Base-by-base conservation (phyloP, 108 stramenopile genomes). In the Cyclotella kingstonii region DNA sequence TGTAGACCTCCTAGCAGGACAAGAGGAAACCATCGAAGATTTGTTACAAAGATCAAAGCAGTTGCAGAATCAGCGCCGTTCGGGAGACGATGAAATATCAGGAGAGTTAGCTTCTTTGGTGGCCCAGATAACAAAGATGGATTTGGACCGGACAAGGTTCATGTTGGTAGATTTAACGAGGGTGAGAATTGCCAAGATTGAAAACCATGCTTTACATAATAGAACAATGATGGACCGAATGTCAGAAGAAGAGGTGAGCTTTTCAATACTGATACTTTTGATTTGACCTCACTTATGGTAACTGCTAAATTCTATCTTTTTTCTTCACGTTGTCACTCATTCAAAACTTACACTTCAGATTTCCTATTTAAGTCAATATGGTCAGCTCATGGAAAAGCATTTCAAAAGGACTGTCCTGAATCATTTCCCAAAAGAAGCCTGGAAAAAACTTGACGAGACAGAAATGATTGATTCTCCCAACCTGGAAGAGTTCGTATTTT, bases 401-500 rank as follows among this genome's bases (percentile, higher is more conserved):
- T 77, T 79, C 44, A 50, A 64, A 2, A 48, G 75, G 17, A 84
- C 88, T 15, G 88, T 89, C 5, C 74, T 86, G 22, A 59, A 86
- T 38, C 73, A 83, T 44, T 64, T 89, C 26, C 83, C 81, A 29
- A 74, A 74, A 50, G 77, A 81, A 41, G 84, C 81, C 28, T 89
- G 83, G 83, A 77, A 81, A 54, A 73, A 68, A 53, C 63, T 89
- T 8, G 84, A 89, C 51, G 84, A 84, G 52, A 75, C 81, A 7
- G 68, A 86, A 60, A 89, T 89, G 88, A 84, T 77, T 55, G 76
- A 77, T 46, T 35, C 66, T 11, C 85, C 85, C 2, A 77, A 84
- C 34, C 58, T 75, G 22, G 83, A 87, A n/a, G 60, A 69, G 28
- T 87, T 84, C 55, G 81, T 82, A 22, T 87, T 87, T 54, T 82